A percentile compares a stretch with the other conserved stretches of the same genome.
phyloP scores from a whole-genome alignment of 1,284 basidiomycete genomes.

The Puccinia coronata region DNA sequence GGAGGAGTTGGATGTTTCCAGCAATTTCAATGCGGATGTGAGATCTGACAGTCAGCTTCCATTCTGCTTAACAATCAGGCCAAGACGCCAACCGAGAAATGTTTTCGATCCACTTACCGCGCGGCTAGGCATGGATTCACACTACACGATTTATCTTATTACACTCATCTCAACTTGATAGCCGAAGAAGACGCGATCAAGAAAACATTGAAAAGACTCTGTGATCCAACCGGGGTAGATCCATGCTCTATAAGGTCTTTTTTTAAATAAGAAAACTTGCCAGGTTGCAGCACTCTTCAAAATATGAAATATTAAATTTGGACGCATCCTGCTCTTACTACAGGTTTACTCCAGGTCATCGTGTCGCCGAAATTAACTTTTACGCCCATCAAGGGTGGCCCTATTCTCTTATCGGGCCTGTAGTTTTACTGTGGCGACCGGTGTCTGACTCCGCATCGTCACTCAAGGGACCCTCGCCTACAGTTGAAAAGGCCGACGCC shows the following conservation, averaged over 20 bases:
- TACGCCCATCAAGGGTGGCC: constrained; percentile 65
- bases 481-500: constrained; percentile 52
- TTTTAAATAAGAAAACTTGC: background rate
- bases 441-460: constrained; percentile 51
- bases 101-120: constrained; percentile 81
- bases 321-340: background rate
- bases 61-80: constrained; percentile 62
- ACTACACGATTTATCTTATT: constrained; percentile 83
- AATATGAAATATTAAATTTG: constrained; percentile 8
- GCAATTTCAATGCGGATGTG: background rate
- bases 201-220: constrained; percentile 62
- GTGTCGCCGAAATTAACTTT: constrained; percentile 57
- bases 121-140: constrained; percentile 76
- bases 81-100: constrained; percentile 79
- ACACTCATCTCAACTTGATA: constrained; percentile 70
- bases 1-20: too few relatives aligned
- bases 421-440: constrained; percentile 72
- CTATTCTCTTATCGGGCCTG: constrained; percentile 69
- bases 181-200: constrained; percentile 67
- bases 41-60: background rate
- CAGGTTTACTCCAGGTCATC: constrained; percentile 65
- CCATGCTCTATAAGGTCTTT: constrained; percentile 42
- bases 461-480: background rate
- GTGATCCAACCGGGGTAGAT: constrained; percentile 50
- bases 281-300: background rate